Base-by-base conservation (phyloP, 441 rosid species). In the Aleurites moluccanus region DNA sequence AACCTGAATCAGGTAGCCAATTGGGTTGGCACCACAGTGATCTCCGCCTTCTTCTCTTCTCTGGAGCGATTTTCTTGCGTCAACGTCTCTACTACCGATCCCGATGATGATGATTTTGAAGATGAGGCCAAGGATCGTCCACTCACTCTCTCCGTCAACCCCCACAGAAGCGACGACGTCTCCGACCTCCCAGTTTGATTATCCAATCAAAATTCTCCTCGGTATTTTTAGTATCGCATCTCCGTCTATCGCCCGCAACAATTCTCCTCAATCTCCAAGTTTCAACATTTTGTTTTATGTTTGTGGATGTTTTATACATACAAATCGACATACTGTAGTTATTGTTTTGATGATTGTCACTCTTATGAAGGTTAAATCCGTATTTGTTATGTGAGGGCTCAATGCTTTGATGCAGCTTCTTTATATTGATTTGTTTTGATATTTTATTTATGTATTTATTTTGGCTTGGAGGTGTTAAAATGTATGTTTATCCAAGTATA, bases 61-160 rank as follows among this genome's bases (percentile, higher is more conserved):
- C 86, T 89, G 1, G 92, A 90, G 74, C 88, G 90, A 3, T 90
- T 84, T 83, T 82, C 92, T 64, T 89, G 95, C 76, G 91, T 90
- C 80, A 89, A 89, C 61, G 77, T 89, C 74, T 40, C 86, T 71
- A 90, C 90, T 81, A 75, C 72, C 73, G 89, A 87, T 63, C 82
- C 74, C 55, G 91, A 85, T 70, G 94, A 87, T 15, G 87, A 84
- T 11, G 91, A 81, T 40, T 79, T 75, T 28, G 89, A 85, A 6
- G 88, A 80, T 0, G 88, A 84, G 25, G 86, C 80, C 38, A 64
- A 75, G 2, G 85, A 82, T 62, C 83, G 81, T 42, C 86, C 90
- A 74, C 85, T 81, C 63, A 59, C 80, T 73, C 75, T 81, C 69
- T 67, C 81, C 70, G 15, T 60, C 49, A 35, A 49, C 44, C 69